Conservation (phyloP, 2,329 filamentous ascomycete genomes). For the Talaromyces amestolkiae region DNA sequence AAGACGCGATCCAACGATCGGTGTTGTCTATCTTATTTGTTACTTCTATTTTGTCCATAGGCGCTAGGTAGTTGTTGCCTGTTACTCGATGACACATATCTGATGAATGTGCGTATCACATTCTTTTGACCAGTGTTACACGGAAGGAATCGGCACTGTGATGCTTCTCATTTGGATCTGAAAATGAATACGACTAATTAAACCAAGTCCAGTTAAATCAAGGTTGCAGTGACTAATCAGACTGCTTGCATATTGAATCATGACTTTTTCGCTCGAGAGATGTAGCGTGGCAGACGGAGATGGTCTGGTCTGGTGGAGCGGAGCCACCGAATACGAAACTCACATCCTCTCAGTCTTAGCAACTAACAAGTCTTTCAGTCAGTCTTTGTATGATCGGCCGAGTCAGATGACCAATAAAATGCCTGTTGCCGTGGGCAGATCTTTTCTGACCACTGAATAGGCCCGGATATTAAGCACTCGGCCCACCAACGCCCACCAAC, state of each 20-base stretch:
- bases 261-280: not conserved
- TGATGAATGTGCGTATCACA: constrained; percentile 7
- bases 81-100: constrained; percentile 1
- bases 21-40: not conserved
- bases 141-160: constrained; percentile 9
- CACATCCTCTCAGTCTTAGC: not conserved
- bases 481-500: not conserved
- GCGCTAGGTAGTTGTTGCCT: not conserved
- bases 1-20: constrained; percentile 7
- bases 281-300: constrained; percentile 5
- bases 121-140: constrained; percentile 1
- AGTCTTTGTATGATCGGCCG: constrained; percentile 5
- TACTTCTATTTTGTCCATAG: not conserved
- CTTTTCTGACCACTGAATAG: not conserved
- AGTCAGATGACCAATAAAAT: constrained; percentile 1
- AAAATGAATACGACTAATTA: not conserved
- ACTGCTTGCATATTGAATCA: not conserved
- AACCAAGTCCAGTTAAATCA: not conserved
- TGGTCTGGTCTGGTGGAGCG: constrained; percentile 3
- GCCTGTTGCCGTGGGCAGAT: not conserved
- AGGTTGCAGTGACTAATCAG: constrained; percentile 10
- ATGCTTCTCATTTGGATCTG: constrained; percentile 5
- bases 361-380: not conserved
- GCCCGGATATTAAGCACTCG: not conserved
- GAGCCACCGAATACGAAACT: constrained; percentile 8